These are phyloP conservation scores for Aspergillus pseudoviridinutans DNA, from an alignment of 2,329 filamentous ascomycete species.

Conservation along the genomic window DNA sequence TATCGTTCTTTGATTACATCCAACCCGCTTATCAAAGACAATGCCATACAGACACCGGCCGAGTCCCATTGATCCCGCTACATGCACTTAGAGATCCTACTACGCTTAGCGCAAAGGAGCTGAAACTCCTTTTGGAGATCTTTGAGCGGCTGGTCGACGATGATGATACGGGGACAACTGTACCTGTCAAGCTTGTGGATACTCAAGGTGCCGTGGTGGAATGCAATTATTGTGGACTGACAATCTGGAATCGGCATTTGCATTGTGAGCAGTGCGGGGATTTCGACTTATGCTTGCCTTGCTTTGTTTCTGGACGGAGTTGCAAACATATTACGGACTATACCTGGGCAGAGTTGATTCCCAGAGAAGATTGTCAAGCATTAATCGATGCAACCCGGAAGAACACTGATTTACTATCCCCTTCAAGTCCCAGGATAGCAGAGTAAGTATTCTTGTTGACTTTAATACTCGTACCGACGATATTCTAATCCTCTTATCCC, in stretches of 20 bases:
- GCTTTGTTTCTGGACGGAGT: conserved; percentile 33
- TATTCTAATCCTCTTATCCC: neutral
- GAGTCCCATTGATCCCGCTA: conserved; percentile 26
- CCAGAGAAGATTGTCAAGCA: conserved; percentile 23
- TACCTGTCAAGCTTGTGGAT: conserved; percentile 24
- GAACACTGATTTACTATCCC: neutral
- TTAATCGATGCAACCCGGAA: conserved; percentile 10
- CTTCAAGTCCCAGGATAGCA: neutral
- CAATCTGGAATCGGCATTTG: conserved; percentile 38
- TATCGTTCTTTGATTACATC: conserved; percentile 32
- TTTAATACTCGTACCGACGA: neutral
- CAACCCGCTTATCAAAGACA: conserved; percentile 33
- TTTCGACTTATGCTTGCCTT: conserved; percentile 34
- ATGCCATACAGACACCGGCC: conserved; percentile 30
- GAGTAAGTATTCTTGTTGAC: conserved; percentile 3
- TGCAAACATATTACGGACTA: conserved; percentile 31
- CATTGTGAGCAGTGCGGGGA: conserved; percentile 34
- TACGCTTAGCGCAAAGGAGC: conserved; percentile 13
- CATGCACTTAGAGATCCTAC: conserved; percentile 15
- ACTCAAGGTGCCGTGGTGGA: conserved; percentile 30
- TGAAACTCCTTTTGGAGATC: conserved; percentile 24
- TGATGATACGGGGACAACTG: conserved; percentile 23
- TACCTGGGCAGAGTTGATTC: conserved; percentile 31
- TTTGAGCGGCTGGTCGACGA: conserved; percentile 32
- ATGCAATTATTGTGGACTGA: conserved; percentile 35